phyloP scores from a whole-genome alignment of 768 basidiomycete species.

The Kwoniella dejecticola region DNA sequence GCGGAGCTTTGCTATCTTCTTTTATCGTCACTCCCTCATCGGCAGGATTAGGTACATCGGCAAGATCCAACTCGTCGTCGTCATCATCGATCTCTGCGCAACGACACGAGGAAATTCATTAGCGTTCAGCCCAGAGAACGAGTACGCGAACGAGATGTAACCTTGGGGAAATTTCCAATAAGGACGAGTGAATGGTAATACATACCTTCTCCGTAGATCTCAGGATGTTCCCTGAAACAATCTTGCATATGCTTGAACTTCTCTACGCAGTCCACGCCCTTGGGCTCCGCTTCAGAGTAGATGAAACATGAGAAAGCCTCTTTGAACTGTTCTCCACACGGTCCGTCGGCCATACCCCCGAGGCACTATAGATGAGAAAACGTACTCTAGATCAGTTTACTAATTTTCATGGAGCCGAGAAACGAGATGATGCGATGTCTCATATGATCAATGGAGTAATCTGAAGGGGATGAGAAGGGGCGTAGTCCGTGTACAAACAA shows the following conservation, averaged over 20 bases:
- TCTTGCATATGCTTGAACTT: conserved; percentile 97
- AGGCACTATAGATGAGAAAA: conserved; percentile 62
- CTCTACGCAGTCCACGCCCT: conserved; percentile 96
- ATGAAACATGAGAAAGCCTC: conserved; percentile 98
- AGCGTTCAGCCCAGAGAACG: no score
- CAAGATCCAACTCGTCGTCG: not conserved
- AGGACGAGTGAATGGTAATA: no score
- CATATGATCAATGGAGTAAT: not conserved
- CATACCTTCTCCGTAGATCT: conserved; percentile 79
- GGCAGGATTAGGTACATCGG: not conserved
- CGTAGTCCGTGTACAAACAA: no score
- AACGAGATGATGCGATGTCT: not conserved
- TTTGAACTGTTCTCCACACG: conserved; percentile 89
- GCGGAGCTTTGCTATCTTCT: conserved; percentile 2
- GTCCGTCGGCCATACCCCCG: conserved; percentile 97
- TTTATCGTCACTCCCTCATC: conserved; percentile 3
- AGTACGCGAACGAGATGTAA: no score
- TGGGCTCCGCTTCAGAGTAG: conserved; percentile 88
- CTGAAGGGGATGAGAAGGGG: no score
- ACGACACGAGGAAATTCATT: not conserved
- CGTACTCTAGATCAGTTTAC: not conserved
- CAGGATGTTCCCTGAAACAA: conserved; percentile 94
- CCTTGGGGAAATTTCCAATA: no score
- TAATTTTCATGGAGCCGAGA: not conserved
- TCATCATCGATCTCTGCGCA: conserved; percentile 42